Base-by-base conservation (phyloP, 306 rosid genomes). In the Sindora glabra region DNA sequence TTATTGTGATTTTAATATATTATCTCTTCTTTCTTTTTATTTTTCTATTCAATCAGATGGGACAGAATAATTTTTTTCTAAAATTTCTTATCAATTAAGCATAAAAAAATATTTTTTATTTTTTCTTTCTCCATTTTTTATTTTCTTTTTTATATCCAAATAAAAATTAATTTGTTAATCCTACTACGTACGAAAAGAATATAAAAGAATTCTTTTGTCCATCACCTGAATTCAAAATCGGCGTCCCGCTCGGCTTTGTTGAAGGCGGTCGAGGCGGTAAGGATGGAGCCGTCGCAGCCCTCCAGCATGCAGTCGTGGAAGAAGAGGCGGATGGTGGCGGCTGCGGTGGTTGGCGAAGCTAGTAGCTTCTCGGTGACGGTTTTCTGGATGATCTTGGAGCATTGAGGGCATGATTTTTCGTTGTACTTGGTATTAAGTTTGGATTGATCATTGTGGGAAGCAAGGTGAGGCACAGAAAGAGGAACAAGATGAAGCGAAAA, bases 281-380 rank as follows among this genome's bases (percentile, higher is more conserved):
- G 67, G 46, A 82, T 5, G 23, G 88, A 82, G 52, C 80, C 89
- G 16, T 83, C 85, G 34, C 83, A 83, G 24, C 81, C 86, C 10
- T 68, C 68, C 0, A 77, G 17, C 30, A 79, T 4, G 77, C 83
- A 79, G 53, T 79, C 86, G n/a, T 65, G 73, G 69, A 77, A 83
- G 64, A 80, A 74, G 60, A 80, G 81, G 56, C 74, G 67, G 40
- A 73, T 47, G n/a, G 62, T 16, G 13, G 59, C 73, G 17, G 73
- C 54, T 36, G 77, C 76, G 0, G 81, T 67, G 1, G 72, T 21
- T 3, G 83, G 78, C 2, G 60, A 2, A 0, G 56, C 3, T 5
- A 13, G 19, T 4, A 80, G 82, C 13, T 75, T 77, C 6, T 47
- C 41, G 1, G 32, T 47, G 16, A 69, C 69, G 45, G 52, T 18